phyloP scores from a whole-genome alignment of 2,329 filamentous ascomycete species.

The Nannizziopsis barbatae region DNA sequence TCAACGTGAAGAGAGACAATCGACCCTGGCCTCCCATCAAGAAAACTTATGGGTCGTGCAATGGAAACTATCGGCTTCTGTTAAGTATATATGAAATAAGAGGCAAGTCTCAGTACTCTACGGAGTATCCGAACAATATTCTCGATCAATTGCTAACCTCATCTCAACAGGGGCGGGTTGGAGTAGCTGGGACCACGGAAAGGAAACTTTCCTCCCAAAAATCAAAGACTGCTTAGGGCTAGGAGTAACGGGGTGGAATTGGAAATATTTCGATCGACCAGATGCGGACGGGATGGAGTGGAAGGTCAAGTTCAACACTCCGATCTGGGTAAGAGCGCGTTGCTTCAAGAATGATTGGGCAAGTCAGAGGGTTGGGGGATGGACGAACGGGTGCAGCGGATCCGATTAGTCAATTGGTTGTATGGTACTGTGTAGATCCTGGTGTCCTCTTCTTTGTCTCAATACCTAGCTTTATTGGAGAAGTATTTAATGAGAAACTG shows the following conservation, averaged over 20 bases:
- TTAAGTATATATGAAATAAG: slow-evolving; percentile 17
- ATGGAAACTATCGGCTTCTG: slow-evolving; percentile 18
- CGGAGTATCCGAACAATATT: not conserved
- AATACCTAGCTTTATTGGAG: too few species aligned
- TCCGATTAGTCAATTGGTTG: too few species aligned
- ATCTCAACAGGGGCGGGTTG: slow-evolving; percentile 17
- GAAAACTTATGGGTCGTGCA: slow-evolving; percentile 17
- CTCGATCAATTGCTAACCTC: not conserved
- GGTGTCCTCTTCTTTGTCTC: too few species aligned
- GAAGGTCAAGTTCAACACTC: slow-evolving; percentile 18
- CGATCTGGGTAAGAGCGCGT: slow-evolving; percentile 15
- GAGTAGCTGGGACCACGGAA: slow-evolving; percentile 20
- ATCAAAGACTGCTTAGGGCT: slow-evolving; percentile 17
- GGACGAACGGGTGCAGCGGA: slow-evolving; percentile 8
- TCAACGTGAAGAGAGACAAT: slow-evolving; percentile 17
- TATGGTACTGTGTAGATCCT: too few species aligned
- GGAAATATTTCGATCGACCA: slow-evolving; percentile 20
- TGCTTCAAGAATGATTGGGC: slow-evolving; percentile 21
- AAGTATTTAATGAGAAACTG: too few species aligned
- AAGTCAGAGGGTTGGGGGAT: slow-evolving; percentile 2
- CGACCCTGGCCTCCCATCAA: slow-evolving; percentile 20
- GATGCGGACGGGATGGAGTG: slow-evolving; percentile 18
- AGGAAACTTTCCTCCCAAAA: slow-evolving; percentile 18
- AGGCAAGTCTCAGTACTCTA: not conserved
- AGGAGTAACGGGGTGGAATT: slow-evolving; percentile 19